phyloP scores from a whole-genome alignment of 2,329 filamentous ascomycete species.

The Pseudogymnoascus sp. region DNA sequence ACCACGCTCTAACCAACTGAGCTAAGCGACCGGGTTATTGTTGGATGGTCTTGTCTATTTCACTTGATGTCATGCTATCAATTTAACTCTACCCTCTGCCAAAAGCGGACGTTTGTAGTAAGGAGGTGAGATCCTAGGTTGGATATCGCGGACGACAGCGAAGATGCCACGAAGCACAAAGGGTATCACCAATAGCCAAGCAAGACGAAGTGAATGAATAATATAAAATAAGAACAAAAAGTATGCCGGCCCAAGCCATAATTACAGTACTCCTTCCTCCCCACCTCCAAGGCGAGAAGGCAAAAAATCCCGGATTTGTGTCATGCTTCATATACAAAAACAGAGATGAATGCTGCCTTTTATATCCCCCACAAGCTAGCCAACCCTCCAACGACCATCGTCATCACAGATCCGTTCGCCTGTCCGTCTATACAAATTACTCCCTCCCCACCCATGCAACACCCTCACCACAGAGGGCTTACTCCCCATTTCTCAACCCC shows the following conservation, averaged over 20 bases:
- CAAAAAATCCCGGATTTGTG: background rate
- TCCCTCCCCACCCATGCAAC: background rate
- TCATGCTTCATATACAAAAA: background rate
- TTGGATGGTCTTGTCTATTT: no score
- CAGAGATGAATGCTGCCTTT: background rate
- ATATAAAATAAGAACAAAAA: background rate
- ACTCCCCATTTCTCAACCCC: conserved; percentile 25
- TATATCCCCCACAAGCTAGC: background rate
- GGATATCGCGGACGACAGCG: no score
- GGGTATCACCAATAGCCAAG: background rate
- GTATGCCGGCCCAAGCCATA: background rate
- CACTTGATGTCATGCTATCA: no score
- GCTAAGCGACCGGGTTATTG: no score
- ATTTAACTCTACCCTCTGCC: no score
- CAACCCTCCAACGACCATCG: no score
- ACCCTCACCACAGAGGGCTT: background rate
- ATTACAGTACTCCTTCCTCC: background rate
- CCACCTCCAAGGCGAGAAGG: background rate
- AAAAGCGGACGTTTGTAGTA: no score
- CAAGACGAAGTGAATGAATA: background rate
- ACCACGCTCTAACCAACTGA: no score
- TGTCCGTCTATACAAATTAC: background rate
- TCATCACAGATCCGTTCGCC: background rate
- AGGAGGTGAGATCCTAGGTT: no score
- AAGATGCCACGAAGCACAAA: background rate